Evolutionary conservation across 2,329 filamentous ascomycete genomes (phyloP), one percentile per base, ranked within the genome.

Genomic region (Fusarium praegraminearum): DNA sequence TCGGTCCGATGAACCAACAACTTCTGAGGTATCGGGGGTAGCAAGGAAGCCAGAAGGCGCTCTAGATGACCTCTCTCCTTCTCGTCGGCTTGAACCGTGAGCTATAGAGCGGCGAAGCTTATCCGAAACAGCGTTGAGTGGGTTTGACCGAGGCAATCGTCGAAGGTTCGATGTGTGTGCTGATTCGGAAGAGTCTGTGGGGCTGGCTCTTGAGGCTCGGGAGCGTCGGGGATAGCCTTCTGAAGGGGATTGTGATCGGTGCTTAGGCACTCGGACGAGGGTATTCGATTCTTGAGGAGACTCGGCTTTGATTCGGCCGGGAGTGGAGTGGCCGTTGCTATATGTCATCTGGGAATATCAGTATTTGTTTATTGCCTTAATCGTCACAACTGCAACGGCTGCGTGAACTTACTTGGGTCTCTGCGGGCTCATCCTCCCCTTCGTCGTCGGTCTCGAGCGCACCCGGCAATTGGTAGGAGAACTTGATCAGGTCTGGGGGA

Each of bases 401-500:
- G 30, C 18, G n/a, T 11, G 30, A 38, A 69, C 71, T 69, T 56
- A 78, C 76, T 64, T 65, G 67, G 16, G 67, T 67, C 44, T 61
- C 50, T 41, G 45, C 50, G 15, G 62, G 43, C 28, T 67, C 67
- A n/a, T 72, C 65, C n/a, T 75, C 73, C 26, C 69, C 62, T 2
- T 74, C 69, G 24, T 74, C 72, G 1, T 73, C 67, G 32, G 75
- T 72, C 32, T 78, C 78, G 8, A 74, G 67, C 11, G 72, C 56
- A 38, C 62, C 57, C 36, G 92, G 82, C 53, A 86, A 70, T 35
- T 91, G 89, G 73, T 97, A 94, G 41, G 87, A 90, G 76, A 98
- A 91, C 59, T 89, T 90, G 67, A 89, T 89, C 64, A 99, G 83
- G 53, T 92, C 90, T 18, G 89, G 87, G 3, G 96, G 96, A 2